These are phyloP conservation scores for Alternaria panax DNA, from an alignment of 2,329 filamentous ascomycete genomes.

Conservation along the genomic window DNA sequence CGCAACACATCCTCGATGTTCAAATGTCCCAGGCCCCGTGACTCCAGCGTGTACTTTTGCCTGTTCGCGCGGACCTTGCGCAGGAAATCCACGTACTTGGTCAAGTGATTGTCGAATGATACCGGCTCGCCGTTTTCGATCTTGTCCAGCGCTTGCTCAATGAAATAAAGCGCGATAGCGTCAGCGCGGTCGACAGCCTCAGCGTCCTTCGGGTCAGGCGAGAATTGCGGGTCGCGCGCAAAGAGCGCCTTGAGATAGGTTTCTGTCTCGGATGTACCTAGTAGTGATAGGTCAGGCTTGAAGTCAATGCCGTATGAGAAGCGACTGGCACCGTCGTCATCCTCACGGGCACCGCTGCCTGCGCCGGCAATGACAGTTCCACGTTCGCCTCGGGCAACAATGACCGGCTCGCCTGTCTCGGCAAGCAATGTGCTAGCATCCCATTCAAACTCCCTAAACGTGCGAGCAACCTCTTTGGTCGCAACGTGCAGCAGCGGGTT, in stretches of 20 bases:
- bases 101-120: slow-evolving; percentile 10
- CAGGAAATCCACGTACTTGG: slow-evolving; percentile 14
- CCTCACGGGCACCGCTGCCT: slow-evolving; percentile 1
- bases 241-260: slow-evolving; percentile 10
- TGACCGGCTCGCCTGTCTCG: slow-evolving; percentile 13
- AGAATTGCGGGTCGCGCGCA: slow-evolving; percentile 9
- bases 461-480: slow-evolving; percentile 11
- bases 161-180: slow-evolving; percentile 12
- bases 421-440: slow-evolving; percentile 16
- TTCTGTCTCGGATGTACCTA: slow-evolving; percentile 5
- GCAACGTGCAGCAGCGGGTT: slow-evolving; percentile 10
- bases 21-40: slow-evolving; percentile 7
- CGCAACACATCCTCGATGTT: slow-evolving; percentile 15
- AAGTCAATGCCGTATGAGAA: slow-evolving; percentile 16
- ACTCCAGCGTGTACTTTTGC: slow-evolving; percentile 10
- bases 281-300: slow-evolving; percentile 13
- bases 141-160: slow-evolving; percentile 13
- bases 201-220: slow-evolving; percentile 11
- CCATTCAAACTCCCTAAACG: slow-evolving; percentile 15
- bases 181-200: slow-evolving; percentile 14
- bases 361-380: slow-evolving; percentile 13
- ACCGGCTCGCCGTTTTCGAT: slow-evolving; percentile 12
- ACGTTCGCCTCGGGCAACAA: slow-evolving; percentile 10
- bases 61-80: slow-evolving; percentile 16
- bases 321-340: slow-evolving; percentile 13